phyloP scores from a whole-genome alignment of 1,284 basidiomycete genomes.

The Sporisorium sorghi region DNA sequence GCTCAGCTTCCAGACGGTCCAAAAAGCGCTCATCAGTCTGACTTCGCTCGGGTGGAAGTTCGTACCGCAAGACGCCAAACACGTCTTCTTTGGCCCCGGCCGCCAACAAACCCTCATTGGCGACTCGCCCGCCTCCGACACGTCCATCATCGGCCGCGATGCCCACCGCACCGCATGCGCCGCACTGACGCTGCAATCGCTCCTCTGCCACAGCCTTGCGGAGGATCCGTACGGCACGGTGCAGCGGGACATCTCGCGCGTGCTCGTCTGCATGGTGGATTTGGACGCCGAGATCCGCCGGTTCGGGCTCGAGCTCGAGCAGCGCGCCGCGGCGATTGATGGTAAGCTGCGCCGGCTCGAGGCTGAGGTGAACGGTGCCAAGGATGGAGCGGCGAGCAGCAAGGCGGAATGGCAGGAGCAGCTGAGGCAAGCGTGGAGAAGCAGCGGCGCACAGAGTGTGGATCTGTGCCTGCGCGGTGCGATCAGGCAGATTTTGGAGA shows the following conservation, averaged over 20 bases:
- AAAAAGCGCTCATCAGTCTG: background rate
- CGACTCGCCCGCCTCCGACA: slow-evolving; percentile 16
- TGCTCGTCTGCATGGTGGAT: slow-evolving; percentile 27
- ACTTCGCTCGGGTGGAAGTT: slow-evolving; percentile 17
- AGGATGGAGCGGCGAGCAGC: no score
- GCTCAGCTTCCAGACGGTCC: slow-evolving; percentile 14
- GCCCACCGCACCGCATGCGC: slow-evolving; percentile 28
- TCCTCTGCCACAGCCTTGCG: slow-evolving; percentile 49
- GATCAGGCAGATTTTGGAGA: slow-evolving; percentile 35
- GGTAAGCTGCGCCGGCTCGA: slow-evolving; percentile 19
- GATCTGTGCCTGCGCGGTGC: slow-evolving; percentile 16
- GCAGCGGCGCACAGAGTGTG: slow-evolving; percentile 22
- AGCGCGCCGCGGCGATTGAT: slow-evolving; percentile 19
- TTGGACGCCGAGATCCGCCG: slow-evolving; percentile 25
- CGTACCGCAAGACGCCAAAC: slow-evolving; percentile 51
- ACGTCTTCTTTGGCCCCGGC: slow-evolving; percentile 51
- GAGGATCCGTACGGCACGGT: slow-evolving; percentile 58
- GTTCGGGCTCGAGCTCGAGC: slow-evolving; percentile 35
- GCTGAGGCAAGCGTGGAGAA: slow-evolving; percentile 25
- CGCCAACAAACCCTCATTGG: slow-evolving; percentile 23
- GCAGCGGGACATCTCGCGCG: slow-evolving; percentile 46
- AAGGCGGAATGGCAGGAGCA: slow-evolving; percentile 13
- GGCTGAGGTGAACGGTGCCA: background rate
- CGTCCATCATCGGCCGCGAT: slow-evolving; percentile 22
- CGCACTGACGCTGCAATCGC: slow-evolving; percentile 27